Evolutionary conservation across 768 basidiomycete genomes (phyloP), one percentile per base, ranked within the genome.

Genomic region (Sporobolomyces phaffii): DNA sequence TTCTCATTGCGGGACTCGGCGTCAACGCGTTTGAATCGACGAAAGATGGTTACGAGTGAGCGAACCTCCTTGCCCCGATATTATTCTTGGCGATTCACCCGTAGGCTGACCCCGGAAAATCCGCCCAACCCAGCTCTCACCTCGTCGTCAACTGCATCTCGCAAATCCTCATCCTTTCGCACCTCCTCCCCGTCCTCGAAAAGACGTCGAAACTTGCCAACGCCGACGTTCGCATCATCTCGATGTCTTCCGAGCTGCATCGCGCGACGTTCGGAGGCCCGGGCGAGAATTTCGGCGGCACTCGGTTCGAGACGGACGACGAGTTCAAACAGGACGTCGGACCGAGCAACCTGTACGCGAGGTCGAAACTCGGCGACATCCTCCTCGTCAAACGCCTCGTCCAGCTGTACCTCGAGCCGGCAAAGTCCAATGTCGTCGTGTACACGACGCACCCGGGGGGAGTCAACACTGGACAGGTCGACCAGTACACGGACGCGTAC

Each of bases 1-100:
- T 59, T 9, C 47, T 57, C 20, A 62, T 65, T 29, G 64, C 64
- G 20, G 69, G 69, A 17, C n/a, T 65, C 13, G 69, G 69, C 28
- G 64, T 66, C n/a, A 70, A 70, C 51, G 36, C 43, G 22, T 66
- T 63, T 41, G 53, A 29, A 2, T 26, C 44, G 31, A 70, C 69
- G 20, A 59, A 62, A 24, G 69, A 70, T 18, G 69, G 69, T 26
- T 65, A 54, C 69, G 69, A 70, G 66, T 68, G 57, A 33, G 66
- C 31, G n/a, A n/a, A n/a, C 11, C 17, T 34, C 20, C 24, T 18
- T 36, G 40, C 24, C 26, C 20, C 26, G 36, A 38, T 38, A 17
- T n/a, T n/a, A n/a, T n/a, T 22, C 22, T 47, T 20, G 20, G 6
- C 4, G 24, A 24, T 1, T 49, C 33, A 18, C 13, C 9, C 22